A percentile compares a stretch with the other conserved stretches of the same genome.
These are phyloP conservation scores for Peribolospora baueri DNA, from an alignment of 768 basidiomycete genomes.

Conservation along the genomic window DNA sequence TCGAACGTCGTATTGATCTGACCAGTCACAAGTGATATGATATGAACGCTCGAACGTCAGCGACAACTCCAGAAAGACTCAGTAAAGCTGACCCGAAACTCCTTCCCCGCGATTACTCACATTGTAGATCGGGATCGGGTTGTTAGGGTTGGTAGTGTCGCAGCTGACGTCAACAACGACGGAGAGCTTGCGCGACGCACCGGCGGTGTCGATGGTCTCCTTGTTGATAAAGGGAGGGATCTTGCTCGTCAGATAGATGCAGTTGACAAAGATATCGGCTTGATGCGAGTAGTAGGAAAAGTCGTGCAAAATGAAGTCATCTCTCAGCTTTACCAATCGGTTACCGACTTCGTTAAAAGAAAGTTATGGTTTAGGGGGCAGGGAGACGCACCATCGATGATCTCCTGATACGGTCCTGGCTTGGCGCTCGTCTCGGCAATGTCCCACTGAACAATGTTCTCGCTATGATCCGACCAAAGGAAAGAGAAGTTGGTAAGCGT, in stretches of 20 bases:
- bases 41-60: too few relatives aligned
- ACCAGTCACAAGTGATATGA: too few relatives aligned
- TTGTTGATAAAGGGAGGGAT: conserved; percentile 63
- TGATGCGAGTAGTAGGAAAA: neutral
- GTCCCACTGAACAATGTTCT: conserved; percentile 94
- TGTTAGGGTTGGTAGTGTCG: conserved; percentile 95
- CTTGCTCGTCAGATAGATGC: conserved; percentile 75
- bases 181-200: conserved; percentile 38
- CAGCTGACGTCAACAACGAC: conserved; percentile 95
- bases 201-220: conserved; percentile 47
- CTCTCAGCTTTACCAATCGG: neutral
- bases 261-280: conserved; percentile 96
- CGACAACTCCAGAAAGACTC: too few relatives aligned
- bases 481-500: neutral
- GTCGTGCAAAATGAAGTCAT: too few relatives aligned
- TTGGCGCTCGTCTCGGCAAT: conserved; percentile 71
- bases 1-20: conserved; percentile 78
- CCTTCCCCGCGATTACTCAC: too few relatives aligned
- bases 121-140: conserved; percentile 82
- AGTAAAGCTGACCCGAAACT: too few relatives aligned
- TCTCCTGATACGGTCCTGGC: conserved; percentile 86
- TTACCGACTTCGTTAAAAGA: neutral
- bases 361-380: neutral
- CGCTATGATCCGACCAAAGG: conserved; percentile 25
- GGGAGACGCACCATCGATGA: conserved; percentile 36